Evolutionary conservation across 805 yeast species (phyloP), one percentile per base, ranked within the genome.

Genomic region (Wickerhamomyces rabaulensis): DNA sequence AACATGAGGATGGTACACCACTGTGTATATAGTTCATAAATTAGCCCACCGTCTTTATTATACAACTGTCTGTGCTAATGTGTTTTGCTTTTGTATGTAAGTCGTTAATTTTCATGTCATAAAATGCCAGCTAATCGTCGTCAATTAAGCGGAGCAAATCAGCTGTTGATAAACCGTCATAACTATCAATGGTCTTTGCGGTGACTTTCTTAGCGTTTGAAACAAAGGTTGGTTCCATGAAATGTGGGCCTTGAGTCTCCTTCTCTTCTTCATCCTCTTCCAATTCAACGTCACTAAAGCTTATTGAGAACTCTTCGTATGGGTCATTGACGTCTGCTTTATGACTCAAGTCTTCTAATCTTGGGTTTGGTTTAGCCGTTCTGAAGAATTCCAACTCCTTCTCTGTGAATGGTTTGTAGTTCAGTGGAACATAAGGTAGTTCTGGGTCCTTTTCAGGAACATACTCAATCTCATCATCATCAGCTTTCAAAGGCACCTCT

Each of bases 381-480:
- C 29, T 56, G 50, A 53, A 65, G 46, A 50, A 59, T 53, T 25
- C 43, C 48, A 47, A 64, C 56, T 68, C 67, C 46, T 61, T 61
- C 4, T 60, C 54, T 10, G 64, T 56, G 26, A 75, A 63, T 1
- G 74, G 71, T n/a, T 69, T 70, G 50, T 70, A 63, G 37, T 71
- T 73, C 50, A 65, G 53, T 22, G 84, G 84, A 6, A 66, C 58
- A 49, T 74, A 71, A 3, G 73, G 70, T 21, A 70, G 51, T 20
- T 69, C 74, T 3, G 63, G 63, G 25, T 61, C 63, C 31, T 56
- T 59, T 20, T 61, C 58, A 6, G 84, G 76, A 20, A 71, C 72
- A 37, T 61, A 58, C 50, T 81, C 87, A n/a, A 80, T 65, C 43
- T 73, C 77, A 38, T 64, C 64, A 33, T 65, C 62, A 26, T 45